Evolutionary conservation across 2,329 filamentous ascomycete species (phyloP), one percentile per base, ranked within the genome.

Genomic region (Cercospora beticola): DNA sequence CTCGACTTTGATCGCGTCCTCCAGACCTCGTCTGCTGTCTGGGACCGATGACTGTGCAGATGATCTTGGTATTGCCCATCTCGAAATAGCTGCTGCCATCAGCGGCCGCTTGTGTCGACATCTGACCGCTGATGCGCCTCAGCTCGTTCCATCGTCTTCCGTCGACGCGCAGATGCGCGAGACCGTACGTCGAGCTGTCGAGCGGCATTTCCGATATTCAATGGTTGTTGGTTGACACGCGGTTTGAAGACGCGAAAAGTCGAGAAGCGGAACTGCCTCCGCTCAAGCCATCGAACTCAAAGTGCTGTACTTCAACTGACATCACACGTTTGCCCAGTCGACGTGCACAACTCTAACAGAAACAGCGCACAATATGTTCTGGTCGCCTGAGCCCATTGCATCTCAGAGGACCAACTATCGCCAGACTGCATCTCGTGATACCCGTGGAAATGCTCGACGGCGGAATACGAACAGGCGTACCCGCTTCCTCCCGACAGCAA

Each of bases 141-240:
- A 99, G 88, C 81, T 99, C 95, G 83, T 99, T 98, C 95, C 95
- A 99, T 75, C 95, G 89, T 70, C 95, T 90, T 91, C 94, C 85
- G 74, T 87, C 85, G 66, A 86, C 81, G 71, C 85, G 85, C 64
- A 86, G 80, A 65, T 95, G 90, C 70, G 93, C 93, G 70, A 97
- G 88, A 61, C 89, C 89, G 85, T 97, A 98, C 62, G 92, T 93
- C 12, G 92, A 94, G 7, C 93, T 97, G 82, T 97, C 94, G 79
- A 98, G 92, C 68, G 94, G 94, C 94, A 97, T 97, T 74, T 72
- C 81, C 46, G 40, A 14, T 36, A 3, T 26, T 40, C 18, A 46
- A 43, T 59, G 26, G 31, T 36, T 33, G 49, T 43, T 14, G 31
- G 6, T 2, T 5, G 31, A 28, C 49, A 18, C 31, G 28, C 36